Evolutionary conservation across 768 basidiomycete genomes (phyloP).

Genomic region (Kwoniella pini): DNA sequence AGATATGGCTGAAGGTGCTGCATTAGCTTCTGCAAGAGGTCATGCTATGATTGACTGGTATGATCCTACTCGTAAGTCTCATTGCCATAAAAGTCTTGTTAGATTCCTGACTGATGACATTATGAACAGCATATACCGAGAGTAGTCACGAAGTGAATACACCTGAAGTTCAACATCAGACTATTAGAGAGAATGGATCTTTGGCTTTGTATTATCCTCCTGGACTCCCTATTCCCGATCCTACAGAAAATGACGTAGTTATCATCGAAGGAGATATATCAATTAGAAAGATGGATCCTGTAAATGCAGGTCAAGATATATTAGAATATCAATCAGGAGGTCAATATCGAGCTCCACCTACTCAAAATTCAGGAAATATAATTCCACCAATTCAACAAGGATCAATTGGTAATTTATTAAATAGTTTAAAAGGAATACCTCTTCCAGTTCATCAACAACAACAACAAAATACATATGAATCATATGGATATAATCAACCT

Average conservation of each 20-base stretch:
- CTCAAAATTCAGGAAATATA: not conserved
- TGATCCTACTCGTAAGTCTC: conserved; percentile 34
- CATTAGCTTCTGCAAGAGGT: conserved; percentile 18
- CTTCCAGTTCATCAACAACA: not conserved
- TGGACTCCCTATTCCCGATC: conserved; percentile 14
- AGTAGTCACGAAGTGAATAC: conserved; percentile 8
- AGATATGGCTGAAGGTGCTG: conserved; percentile 32
- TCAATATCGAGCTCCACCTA: not conserved
- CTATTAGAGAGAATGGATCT: conserved; percentile 35
- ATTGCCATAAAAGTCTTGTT: not conserved
- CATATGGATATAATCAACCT: conserved; percentile 6
- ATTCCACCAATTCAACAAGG: not conserved
- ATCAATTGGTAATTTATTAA: conserved; percentile 5
- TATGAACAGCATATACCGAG: conserved; percentile 22
- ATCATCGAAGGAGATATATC: not conserved
- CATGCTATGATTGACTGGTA: conserved; percentile 39
- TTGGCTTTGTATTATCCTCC: conserved; percentile 30
- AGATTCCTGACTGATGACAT: not conserved
- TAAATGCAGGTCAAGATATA: conserved; percentile 3
- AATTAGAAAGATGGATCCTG: conserved; percentile 3
- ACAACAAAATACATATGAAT: not conserved
- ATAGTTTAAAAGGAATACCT: conserved; percentile 1
- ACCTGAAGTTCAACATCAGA: conserved; percentile 30
- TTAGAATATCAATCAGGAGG: conserved; percentile 6
- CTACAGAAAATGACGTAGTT: conserved; percentile 7